Conservation (phyloP, 169 alveolate genomes). For the Eimeria falciformis region DNA sequence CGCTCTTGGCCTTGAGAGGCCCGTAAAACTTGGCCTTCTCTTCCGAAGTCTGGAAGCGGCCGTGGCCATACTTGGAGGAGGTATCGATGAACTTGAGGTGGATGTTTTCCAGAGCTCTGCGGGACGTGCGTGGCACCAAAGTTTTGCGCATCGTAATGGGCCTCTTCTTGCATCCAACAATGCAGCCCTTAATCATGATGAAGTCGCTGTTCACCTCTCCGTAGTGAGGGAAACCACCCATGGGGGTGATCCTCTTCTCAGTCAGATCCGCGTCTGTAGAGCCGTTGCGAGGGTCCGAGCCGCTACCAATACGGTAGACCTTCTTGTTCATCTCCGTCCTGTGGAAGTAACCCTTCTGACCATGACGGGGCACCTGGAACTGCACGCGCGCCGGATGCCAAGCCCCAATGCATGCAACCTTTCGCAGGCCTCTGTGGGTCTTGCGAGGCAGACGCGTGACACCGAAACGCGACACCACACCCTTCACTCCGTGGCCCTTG, state of each 20-base stretch:
- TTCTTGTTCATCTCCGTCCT: constrained; percentile 99
- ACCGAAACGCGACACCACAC: constrained; percentile 99
- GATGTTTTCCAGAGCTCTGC: constrained; percentile 96
- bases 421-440: constrained; percentile 99
- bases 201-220: constrained; percentile 99
- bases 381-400: constrained; percentile 99
- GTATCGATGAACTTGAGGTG: constrained; percentile 99
- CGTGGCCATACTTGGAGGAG: constrained; percentile 99
- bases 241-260: constrained; percentile 99
- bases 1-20: constrained; percentile 81
- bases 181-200: constrained; percentile 98
- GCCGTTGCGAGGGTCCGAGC: constrained; percentile 93
- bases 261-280: constrained; percentile 98
- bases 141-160: constrained; percentile 97
- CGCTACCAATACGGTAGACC: constrained; percentile 98
- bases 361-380: constrained; percentile 99
- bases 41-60: constrained; percentile 99
- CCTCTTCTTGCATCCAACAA: constrained; percentile 99
- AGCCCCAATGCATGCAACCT: constrained; percentile 99
- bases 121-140: constrained; percentile 94
- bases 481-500: constrained; percentile 99
- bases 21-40: constrained; percentile 99
- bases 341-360: constrained; percentile 99
- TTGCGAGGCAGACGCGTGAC: constrained; percentile 99
- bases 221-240: constrained; percentile 99